These are phyloP conservation scores for Cercophora samala DNA, from an alignment of 495 filamentous ascomycete genomes.

Conservation along the genomic window DNA sequence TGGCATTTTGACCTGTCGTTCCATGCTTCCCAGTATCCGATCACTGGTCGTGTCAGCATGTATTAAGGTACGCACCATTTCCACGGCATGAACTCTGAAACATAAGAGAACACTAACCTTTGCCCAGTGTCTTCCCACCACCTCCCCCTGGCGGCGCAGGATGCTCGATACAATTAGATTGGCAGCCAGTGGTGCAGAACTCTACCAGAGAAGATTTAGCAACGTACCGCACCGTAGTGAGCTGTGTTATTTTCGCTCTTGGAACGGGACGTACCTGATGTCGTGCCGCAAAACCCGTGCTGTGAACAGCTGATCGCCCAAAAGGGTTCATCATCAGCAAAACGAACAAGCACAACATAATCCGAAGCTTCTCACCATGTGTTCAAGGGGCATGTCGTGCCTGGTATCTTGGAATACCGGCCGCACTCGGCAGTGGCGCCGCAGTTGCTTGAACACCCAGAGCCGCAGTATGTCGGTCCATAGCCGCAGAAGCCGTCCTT, in stretches of 20 bases:
- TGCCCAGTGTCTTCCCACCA: too few relatives aligned
- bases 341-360: too few relatives aligned
- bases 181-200: background rate
- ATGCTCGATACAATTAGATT: background rate
- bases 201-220: background rate
- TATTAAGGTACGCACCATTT: too few relatives aligned
- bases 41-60: background rate
- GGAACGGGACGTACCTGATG: background rate
- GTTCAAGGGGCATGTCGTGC: constrained; percentile 31
- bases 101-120: too few relatives aligned
- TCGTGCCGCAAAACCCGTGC: constrained; percentile 15
- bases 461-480: constrained; percentile 20
- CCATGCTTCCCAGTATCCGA: constrained; percentile 5
- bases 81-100: too few relatives aligned
- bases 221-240: too few relatives aligned
- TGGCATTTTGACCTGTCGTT: background rate
- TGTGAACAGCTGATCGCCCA: background rate
- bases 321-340: too few relatives aligned
- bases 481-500: too few relatives aligned
- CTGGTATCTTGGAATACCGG: constrained; percentile 22
- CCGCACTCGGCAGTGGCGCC: constrained; percentile 37
- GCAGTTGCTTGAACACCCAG: constrained; percentile 29
- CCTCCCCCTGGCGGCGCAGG: background rate
- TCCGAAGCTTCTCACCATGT: constrained; percentile 6
- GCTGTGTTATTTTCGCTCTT: too few relatives aligned